These are phyloP conservation scores for Alternaria conjuncta DNA, from an alignment of 2,329 filamentous ascomycete species.

Conservation along the genomic window DNA sequence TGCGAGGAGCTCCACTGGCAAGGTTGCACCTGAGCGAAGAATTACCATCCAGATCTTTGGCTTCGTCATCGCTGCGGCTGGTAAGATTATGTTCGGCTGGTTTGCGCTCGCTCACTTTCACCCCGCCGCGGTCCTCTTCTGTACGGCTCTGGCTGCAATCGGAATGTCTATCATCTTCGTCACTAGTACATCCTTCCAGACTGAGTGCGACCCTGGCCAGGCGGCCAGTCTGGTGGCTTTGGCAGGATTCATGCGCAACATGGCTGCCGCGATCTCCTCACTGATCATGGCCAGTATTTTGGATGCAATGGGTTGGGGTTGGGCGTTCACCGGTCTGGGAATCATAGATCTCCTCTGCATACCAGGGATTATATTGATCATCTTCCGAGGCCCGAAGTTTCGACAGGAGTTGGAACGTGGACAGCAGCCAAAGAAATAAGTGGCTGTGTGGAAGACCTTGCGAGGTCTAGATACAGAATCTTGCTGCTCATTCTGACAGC, in stretches of 20 bases:
- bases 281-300: constrained; percentile 46
- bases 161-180: constrained; percentile 51
- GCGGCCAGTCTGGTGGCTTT: constrained; percentile 53
- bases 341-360: constrained; percentile 41
- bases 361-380: constrained; percentile 29
- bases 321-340: constrained; percentile 51
- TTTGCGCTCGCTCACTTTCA: constrained; percentile 38
- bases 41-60: constrained; percentile 51
- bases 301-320: constrained; percentile 47
- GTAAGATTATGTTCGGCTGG: constrained; percentile 53
- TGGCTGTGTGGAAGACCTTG: background rate
- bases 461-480: too few species aligned
- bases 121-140: constrained; percentile 23
- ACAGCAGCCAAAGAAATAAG: constrained; percentile 14
- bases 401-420: constrained; percentile 26
- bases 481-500: background rate
- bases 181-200: constrained; percentile 52
- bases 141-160: constrained; percentile 46
- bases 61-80: constrained; percentile 47
- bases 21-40: constrained; percentile 49
- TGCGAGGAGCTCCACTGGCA: constrained; percentile 27
- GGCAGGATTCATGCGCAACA: constrained; percentile 51
- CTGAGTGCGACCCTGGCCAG: constrained; percentile 49
- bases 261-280: constrained; percentile 50
- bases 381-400: constrained; percentile 29